These are phyloP conservation scores for Pseudotsuga menziesii DNA, from an alignment of 75 land plant species.

Conservation along the genomic window DNA sequence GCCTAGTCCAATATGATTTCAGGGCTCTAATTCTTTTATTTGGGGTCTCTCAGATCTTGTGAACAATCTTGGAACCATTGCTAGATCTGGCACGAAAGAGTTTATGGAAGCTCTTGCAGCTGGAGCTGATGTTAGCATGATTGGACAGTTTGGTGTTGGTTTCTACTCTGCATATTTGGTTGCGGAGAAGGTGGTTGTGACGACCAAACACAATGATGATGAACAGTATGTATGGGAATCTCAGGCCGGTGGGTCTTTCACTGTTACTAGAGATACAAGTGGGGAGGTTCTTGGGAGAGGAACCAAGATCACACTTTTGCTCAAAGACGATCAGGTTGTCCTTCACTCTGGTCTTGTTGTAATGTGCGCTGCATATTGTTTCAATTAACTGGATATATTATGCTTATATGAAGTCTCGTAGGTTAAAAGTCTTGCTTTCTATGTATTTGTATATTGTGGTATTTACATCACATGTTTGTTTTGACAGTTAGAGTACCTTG, in stretches of 20 bases:
- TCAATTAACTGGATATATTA: too few relatives aligned
- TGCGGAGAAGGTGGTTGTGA: slow-evolving; percentile 59
- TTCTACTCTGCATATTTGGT: slow-evolving; percentile 72
- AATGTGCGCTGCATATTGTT: too few relatives aligned
- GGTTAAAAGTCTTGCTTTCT: not conserved
- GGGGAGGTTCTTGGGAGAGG: slow-evolving; percentile 72
- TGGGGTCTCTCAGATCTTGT: slow-evolving; percentile 39
- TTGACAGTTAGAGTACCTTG: slow-evolving; percentile 61
- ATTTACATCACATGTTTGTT: not conserved
- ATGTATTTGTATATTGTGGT: not conserved
- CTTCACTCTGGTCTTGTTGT: too few relatives aligned
- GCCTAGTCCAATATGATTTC: too few relatives aligned
- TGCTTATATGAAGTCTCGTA: not conserved
- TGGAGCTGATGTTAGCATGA: slow-evolving; percentile 81
- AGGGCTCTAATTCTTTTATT: too few relatives aligned
- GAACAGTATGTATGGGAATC: slow-evolving; percentile 77
- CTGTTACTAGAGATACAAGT: slow-evolving; percentile 50
- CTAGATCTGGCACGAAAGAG: slow-evolving; percentile 74
- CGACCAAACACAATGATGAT: slow-evolving; percentile 64
- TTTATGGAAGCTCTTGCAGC: slow-evolving; percentile 81
- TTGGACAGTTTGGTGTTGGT: slow-evolving; percentile 76
- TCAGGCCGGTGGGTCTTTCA: slow-evolving; percentile 60
- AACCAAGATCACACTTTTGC: slow-evolving; percentile 55
- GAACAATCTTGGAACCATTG: slow-evolving; percentile 72
- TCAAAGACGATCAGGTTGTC: slow-evolving; percentile 33